Evolutionary conservation across 306 rosid species (phyloP).

Genomic region (Inga leiocalycina): DNA sequence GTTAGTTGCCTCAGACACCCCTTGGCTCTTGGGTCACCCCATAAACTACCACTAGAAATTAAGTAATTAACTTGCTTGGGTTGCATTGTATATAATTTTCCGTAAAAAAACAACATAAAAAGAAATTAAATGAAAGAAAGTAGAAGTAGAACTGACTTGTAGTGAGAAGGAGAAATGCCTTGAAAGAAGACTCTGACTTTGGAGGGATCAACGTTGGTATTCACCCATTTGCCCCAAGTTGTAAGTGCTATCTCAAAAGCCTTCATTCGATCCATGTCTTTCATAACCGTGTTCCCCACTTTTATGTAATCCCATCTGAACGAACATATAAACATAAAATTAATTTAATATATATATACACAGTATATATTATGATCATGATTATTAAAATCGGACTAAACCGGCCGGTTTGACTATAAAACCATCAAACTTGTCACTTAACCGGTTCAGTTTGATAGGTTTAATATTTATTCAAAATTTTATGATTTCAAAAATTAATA

Average conservation of each 20-base stretch:
- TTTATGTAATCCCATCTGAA: slow-evolving; percentile 81
- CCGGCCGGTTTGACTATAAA: rapidly evolving
- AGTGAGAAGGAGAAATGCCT: slow-evolving; percentile 97
- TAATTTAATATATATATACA: too few relatives aligned
- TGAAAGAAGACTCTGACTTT: slow-evolving; percentile 74
- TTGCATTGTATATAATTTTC: not conserved
- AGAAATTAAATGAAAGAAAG: not conserved
- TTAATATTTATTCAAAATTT: too few relatives aligned
- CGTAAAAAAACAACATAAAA: not conserved
- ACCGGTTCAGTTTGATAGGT: too few relatives aligned
- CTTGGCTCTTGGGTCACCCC: slow-evolving; percentile 75
- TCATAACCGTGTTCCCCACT: slow-evolving; percentile 43
- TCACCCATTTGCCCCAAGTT: slow-evolving; percentile 88
- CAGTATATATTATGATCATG: too few relatives aligned
- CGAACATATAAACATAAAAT: not conserved
- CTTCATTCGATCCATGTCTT: slow-evolving; percentile 86
- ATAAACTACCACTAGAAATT: slow-evolving; percentile 59
- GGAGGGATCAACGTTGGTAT: slow-evolving; percentile 58
- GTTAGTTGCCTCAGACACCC: slow-evolving; percentile 58
- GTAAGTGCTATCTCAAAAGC: slow-evolving; percentile 81
- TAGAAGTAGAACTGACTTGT: slow-evolving; percentile 56
- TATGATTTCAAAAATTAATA: too few relatives aligned
- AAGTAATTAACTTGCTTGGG: not conserved
- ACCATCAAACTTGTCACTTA: too few relatives aligned
- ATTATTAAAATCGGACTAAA: too few relatives aligned